These are phyloP conservation scores for Candida hungchunana DNA, from an alignment of 805 yeast species.

Conservation along the genomic window DNA sequence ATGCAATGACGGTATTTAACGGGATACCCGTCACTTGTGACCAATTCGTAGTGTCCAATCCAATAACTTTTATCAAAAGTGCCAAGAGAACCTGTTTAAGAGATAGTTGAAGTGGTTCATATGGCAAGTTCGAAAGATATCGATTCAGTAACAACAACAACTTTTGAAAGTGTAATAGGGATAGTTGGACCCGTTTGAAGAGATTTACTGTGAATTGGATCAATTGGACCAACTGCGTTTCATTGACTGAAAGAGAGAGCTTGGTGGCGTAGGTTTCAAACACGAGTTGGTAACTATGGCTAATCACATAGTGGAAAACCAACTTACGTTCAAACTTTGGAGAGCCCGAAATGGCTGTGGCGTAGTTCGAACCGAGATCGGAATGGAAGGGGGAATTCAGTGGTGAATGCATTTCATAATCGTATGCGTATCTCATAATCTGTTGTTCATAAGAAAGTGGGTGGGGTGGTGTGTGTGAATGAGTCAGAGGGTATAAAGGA, in stretches of 20 bases:
- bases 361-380: slow-evolving; percentile 10
- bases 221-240: slow-evolving; percentile 1
- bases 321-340: slow-evolving; percentile 11
- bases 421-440: slow-evolving; percentile 13
- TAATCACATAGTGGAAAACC: slow-evolving; percentile 11
- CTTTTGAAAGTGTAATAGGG: slow-evolving; percentile 12
- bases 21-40: slow-evolving; percentile 14
- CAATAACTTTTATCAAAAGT: slow-evolving; percentile 7
- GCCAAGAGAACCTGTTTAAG: slow-evolving; percentile 15
- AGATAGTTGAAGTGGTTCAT: slow-evolving; percentile 7
- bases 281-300: slow-evolving; percentile 13
- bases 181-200: slow-evolving; percentile 12
- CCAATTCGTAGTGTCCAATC: slow-evolving; percentile 11
- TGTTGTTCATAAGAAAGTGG: no score
- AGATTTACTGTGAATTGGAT: slow-evolving; percentile 11
- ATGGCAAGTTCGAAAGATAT: slow-evolving; percentile 7
- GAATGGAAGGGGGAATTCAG: slow-evolving; percentile 16
- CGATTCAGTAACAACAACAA: slow-evolving; percentile 10
- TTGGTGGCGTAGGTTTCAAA: slow-evolving; percentile 8
- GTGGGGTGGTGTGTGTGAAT: slow-evolving; percentile 1
- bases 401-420: slow-evolving; percentile 17
- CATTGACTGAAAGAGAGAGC: slow-evolving; percentile 1
- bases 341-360: slow-evolving; percentile 4
- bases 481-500: background rate
- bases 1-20: background rate